These are phyloP conservation scores for Stramenopiles sp. DNA, from an alignment of 352 stramenopile species.

Conservation along the genomic window DNA sequence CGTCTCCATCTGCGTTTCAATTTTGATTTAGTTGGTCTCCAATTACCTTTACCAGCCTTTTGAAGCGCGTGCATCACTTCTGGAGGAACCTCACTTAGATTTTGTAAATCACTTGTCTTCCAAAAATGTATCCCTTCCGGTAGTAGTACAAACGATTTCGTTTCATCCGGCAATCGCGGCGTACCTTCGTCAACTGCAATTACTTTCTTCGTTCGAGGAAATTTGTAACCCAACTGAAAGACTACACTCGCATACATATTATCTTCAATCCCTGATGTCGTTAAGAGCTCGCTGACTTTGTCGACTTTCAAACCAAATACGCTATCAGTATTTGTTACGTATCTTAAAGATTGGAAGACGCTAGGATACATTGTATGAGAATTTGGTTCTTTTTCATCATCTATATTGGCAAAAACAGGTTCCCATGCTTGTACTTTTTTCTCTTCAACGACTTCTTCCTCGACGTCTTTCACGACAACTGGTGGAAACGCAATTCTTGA, in stretches of 20 bases:
- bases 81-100: neutral
- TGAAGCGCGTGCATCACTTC: neutral
- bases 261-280: neutral
- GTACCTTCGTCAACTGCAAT: neutral
- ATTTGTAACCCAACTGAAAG: neutral
- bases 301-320: neutral
- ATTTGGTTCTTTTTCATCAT: neutral
- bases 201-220: neutral
- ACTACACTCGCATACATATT: neutral
- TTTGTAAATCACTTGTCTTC: neutral
- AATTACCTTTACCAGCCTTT: neutral
- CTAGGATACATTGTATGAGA: neutral
- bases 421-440: neutral
- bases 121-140: neutral
- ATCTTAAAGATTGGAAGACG: neutral
- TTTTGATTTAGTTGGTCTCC: neutral
- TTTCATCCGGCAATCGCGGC: neutral
- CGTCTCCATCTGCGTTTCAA: neutral
- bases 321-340: neutral
- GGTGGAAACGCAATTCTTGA: neutral
- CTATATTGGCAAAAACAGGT: neutral
- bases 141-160: neutral
- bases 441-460: neutral
- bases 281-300: neutral
- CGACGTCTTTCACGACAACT: neutral